Evolutionary conservation across 2,329 filamentous ascomycete genomes (phyloP).

Genomic region (Sporothrix inflata): DNA sequence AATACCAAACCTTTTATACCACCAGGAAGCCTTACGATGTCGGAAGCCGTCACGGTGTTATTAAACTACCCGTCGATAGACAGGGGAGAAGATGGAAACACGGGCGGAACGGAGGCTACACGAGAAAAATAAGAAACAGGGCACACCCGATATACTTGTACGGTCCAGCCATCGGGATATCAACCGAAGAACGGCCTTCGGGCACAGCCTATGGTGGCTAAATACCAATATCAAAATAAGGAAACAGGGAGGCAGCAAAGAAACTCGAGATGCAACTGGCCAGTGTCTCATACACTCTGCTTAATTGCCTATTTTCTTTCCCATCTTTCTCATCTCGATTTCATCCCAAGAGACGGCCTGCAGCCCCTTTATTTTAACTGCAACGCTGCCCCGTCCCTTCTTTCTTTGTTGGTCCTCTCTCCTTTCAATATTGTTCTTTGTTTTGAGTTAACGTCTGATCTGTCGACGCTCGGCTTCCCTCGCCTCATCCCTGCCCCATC

Average conservation of each 20-base stretch:
- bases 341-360: background rate
- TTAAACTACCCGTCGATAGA: background rate
- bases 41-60: conserved; percentile 6
- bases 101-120: background rate
- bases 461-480: background rate
- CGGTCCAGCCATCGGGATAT: background rate
- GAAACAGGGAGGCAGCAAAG: background rate
- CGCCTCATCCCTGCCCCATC: background rate
- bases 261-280: conserved; percentile 10
- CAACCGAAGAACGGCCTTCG: conserved; percentile 8
- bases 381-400: background rate
- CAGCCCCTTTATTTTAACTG: background rate
- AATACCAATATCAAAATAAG: background rate
- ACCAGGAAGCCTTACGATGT: background rate
- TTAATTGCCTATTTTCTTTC: conserved; percentile 10
- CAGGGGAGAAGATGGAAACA: background rate
- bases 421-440: background rate
- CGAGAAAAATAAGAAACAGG: background rate
- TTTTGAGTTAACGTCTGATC: background rate
- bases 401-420: background rate
- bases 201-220: conserved; percentile 6
- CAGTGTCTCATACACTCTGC: conserved; percentile 7
- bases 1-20: background rate
- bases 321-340: background rate
- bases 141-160: background rate